Conservation (phyloP, 257 asterid species). For the Knoxia roxburghii region DNA sequence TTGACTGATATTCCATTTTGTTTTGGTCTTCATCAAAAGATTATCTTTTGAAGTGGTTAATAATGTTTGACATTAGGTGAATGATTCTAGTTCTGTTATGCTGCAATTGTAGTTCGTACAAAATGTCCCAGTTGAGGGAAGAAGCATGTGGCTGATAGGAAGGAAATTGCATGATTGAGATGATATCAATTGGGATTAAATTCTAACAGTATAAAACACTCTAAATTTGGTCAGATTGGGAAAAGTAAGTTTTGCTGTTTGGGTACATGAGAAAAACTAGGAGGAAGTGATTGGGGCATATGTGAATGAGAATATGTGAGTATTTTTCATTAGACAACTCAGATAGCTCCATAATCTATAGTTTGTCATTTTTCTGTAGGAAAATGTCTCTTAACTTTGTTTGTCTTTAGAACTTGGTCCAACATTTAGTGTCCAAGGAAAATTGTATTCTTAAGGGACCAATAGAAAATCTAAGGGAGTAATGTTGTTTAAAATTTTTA, state of each 20-base stretch:
- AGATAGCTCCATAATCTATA: neutral
- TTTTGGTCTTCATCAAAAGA: neutral
- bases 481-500: too few species aligned
- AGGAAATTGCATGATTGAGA: neutral
- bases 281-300: neutral
- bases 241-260: neutral
- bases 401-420: neutral
- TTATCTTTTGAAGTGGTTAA: neutral
- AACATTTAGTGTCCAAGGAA: too few species aligned
- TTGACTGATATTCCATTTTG: neutral
- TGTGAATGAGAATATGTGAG: neutral
- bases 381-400: neutral
- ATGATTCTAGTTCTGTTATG: neutral
- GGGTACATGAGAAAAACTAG: neutral
- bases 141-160: neutral
- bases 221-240: neutral
- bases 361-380: neutral
- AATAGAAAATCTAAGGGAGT: too few species aligned
- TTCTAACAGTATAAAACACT: neutral
- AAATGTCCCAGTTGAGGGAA: slow-evolving; percentile 1
- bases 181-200: neutral
- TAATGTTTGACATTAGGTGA: neutral
- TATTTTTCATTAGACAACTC: neutral
- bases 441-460: too few species aligned
- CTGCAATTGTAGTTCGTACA: neutral